A percentile compares a stretch with the other conserved stretches of the same genome.
Evolutionary conservation across 805 yeast genomes (phyloP).

Genomic region (Brettanomyces naardenensis): DNA sequence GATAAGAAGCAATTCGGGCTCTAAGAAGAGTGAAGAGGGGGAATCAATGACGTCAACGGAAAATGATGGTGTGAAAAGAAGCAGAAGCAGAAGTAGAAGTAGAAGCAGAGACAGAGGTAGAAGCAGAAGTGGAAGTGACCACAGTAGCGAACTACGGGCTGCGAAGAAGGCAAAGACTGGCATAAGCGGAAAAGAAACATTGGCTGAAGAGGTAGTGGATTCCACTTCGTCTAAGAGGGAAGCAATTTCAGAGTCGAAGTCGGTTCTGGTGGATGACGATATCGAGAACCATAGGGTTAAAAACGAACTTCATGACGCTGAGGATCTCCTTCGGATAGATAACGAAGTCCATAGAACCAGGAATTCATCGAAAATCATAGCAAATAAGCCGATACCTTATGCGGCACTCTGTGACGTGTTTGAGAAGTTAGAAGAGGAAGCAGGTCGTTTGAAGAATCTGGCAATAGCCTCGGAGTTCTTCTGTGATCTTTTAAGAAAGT

Average conservation of each 20-base stretch:
- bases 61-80: not conserved
- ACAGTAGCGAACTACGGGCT: too few species aligned
- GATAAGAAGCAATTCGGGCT: too few species aligned
- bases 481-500: conserved; percentile 46
- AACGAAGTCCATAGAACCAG: not conserved
- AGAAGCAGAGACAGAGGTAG: not conserved
- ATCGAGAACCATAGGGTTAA: conserved; percentile 12
- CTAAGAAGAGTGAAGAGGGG: not conserved
- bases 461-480: conserved; percentile 70
- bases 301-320: conserved; percentile 19
- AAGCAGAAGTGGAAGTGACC: too few species aligned
- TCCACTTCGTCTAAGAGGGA: not conserved
- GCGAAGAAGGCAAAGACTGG: too few species aligned
- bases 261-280: conserved; percentile 5
- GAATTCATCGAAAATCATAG: not conserved
- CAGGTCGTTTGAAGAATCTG: conserved; percentile 78
- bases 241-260: not conserved
- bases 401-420: conserved; percentile 53
- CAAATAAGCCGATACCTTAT: conserved; percentile 25
- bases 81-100: not conserved
- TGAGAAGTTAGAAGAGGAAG: conserved; percentile 68
- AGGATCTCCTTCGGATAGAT: conserved; percentile 9
- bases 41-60: not conserved
- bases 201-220: too few species aligned
- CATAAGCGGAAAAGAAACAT: too few species aligned